Conservation (phyloP, 495 filamentous ascomycete species). For the Cercophora scortea region DNA sequence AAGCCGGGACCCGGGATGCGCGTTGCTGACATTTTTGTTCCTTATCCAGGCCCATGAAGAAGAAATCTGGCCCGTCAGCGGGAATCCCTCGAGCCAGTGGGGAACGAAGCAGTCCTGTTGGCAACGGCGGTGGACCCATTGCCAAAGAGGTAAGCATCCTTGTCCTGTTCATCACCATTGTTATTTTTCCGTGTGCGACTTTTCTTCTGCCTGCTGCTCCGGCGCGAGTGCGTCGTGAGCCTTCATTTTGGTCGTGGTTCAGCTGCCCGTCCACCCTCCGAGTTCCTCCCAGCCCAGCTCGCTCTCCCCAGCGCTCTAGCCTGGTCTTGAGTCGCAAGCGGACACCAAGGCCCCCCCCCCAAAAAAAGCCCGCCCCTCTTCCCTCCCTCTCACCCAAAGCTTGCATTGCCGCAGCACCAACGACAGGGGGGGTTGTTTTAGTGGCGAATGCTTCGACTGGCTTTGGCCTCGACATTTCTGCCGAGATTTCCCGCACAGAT, state of each 20-base stretch:
- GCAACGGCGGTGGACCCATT: constrained; percentile 25
- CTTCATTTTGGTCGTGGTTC: no score
- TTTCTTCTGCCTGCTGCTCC: no score
- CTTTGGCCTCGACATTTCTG: constrained; percentile 17
- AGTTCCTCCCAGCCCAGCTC: no score
- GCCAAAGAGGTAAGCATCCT: constrained; percentile 34
- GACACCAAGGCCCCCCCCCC: neutral
- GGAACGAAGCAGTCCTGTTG: constrained; percentile 41
- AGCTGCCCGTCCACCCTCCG: no score
- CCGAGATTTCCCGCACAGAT: constrained; percentile 28
- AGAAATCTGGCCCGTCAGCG: constrained; percentile 39
- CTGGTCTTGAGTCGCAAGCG: neutral
- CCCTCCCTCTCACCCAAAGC: neutral
- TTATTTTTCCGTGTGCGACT: neutral
- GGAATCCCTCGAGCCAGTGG: constrained; percentile 45
- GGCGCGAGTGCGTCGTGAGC: no score
- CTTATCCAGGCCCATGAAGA: constrained; percentile 45
- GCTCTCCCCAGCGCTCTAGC: neutral
- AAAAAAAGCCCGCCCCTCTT: neutral
- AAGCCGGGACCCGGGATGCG: neutral
- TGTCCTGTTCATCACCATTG: constrained; percentile 4
- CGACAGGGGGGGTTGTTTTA: constrained; percentile 10
- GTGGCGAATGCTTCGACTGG: constrained; percentile 13
- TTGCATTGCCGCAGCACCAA: constrained; percentile 5
- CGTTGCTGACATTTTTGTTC: constrained; percentile 5